These are phyloP conservation scores for Wickerhamiella siamensis DNA, from an alignment of 805 yeast species.

Conservation along the genomic window DNA sequence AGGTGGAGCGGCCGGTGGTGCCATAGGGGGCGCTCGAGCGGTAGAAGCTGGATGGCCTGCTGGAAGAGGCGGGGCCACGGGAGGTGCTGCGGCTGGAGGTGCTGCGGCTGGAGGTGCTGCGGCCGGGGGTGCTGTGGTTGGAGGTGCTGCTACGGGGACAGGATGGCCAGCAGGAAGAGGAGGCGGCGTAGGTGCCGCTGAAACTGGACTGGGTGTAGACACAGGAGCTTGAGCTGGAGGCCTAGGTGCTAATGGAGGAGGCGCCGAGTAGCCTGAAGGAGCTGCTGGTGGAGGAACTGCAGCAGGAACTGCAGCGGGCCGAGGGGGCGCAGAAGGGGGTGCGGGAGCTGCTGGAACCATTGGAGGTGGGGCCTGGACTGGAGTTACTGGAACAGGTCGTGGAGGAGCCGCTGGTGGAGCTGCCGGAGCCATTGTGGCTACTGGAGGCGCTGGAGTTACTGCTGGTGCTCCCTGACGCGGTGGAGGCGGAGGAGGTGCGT, in stretches of 20 bases:
- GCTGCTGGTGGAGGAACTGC: slow-evolving; percentile 4
- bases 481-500: slow-evolving; percentile 13
- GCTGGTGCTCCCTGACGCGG: slow-evolving; percentile 9
- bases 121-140: slow-evolving; percentile 12
- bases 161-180: background rate
- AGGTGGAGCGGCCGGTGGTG: slow-evolving; percentile 9
- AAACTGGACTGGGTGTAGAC: too few species aligned
- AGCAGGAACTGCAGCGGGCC: slow-evolving; percentile 4
- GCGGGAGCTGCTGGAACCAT: background rate
- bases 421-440: background rate
- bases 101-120: slow-evolving; percentile 8
- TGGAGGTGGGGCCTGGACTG: background rate
- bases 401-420: slow-evolving; percentile 1
- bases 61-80: slow-evolving; percentile 9
- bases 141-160: slow-evolving; percentile 3
- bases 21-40: slow-evolving; percentile 15
- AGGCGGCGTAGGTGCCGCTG: slow-evolving; percentile 5
- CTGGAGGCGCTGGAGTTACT: background rate
- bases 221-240: slow-evolving; percentile 5
- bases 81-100: slow-evolving; percentile 12
- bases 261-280: slow-evolving; percentile 5
- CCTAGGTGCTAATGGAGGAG: background rate
- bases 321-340: slow-evolving; percentile 9
- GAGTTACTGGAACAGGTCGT: background rate
- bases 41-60: slow-evolving; percentile 9